A percentile compares a stretch with the other conserved stretches of the same genome.
These are phyloP conservation scores for Earliella scabrosa DNA, from an alignment of 1,284 basidiomycete genomes.

Conservation along the genomic window DNA sequence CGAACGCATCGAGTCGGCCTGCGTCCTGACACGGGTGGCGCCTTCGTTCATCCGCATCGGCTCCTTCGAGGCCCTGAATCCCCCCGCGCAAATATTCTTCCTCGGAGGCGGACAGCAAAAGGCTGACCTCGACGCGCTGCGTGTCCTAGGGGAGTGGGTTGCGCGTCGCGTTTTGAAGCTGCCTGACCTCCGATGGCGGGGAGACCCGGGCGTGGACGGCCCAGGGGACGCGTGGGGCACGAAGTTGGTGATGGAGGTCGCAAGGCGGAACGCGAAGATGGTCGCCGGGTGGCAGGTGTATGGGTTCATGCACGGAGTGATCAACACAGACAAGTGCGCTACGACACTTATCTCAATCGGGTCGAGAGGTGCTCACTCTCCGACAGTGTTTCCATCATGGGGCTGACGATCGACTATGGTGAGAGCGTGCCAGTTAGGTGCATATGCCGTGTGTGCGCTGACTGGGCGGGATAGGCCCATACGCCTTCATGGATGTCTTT, in stretches of 20 bases:
- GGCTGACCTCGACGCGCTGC: constrained; percentile 75
- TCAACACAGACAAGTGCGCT: constrained; percentile 94
- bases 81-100: constrained; percentile 70
- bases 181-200: constrained; percentile 36
- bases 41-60: constrained; percentile 94
- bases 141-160: constrained; percentile 79
- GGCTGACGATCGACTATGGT: constrained; percentile 94
- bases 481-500: constrained; percentile 95
- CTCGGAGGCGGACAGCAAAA: constrained; percentile 77
- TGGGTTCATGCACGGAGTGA: constrained; percentile 94
- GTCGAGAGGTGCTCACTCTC: too few relatives aligned
- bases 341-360: too few relatives aligned
- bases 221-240: constrained; percentile 67
- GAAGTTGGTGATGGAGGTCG: constrained; percentile 76
- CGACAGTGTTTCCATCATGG: constrained; percentile 78
- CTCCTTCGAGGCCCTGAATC: constrained; percentile 86
- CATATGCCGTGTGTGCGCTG: neutral
- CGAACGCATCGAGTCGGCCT: constrained; percentile 82
- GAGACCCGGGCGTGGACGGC: constrained; percentile 22
- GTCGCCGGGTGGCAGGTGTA: constrained; percentile 95
- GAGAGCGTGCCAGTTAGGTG: neutral
- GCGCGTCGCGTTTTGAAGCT: constrained; percentile 60
- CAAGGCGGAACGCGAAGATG: constrained; percentile 86
- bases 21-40: constrained; percentile 83
- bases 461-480: constrained; percentile 63